These are phyloP conservation scores for Ceratobasidium sp. DNA, from an alignment of 1,284 basidiomycete species.

Conservation along the genomic window DNA sequence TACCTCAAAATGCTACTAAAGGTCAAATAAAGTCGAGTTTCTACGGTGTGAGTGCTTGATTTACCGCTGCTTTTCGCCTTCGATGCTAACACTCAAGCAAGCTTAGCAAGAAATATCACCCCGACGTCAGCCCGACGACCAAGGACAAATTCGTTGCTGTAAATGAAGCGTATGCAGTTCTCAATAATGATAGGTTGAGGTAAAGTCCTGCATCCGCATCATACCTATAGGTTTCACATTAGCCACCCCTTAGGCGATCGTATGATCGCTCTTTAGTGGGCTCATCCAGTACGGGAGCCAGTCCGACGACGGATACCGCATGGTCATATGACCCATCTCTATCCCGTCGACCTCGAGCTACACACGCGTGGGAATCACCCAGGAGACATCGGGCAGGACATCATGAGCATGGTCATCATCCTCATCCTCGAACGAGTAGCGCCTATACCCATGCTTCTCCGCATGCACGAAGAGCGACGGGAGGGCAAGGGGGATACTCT, in stretches of 20 bases:
- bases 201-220: not conserved
- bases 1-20: slow-evolving; percentile 58
- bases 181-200: slow-evolving; percentile 49
- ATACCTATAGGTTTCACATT: not conserved
- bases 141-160: slow-evolving; percentile 49
- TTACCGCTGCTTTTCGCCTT: not conserved
- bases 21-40: slow-evolving; percentile 62
- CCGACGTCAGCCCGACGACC: slow-evolving; percentile 53
- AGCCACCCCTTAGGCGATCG: slow-evolving; percentile 31
- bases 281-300: not conserved
- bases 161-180: slow-evolving; percentile 47
- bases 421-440: slow-evolving; percentile 17
- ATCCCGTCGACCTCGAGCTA: slow-evolving; percentile 47
- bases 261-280: slow-evolving; percentile 47
- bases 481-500: slow-evolving; percentile 28
- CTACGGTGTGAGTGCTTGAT: slow-evolving; percentile 59
- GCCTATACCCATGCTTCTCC: slow-evolving; percentile 41
- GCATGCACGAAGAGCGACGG: slow-evolving; percentile 38
- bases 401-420: slow-evolving; percentile 29
- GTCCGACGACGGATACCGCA: not conserved
- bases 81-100: slow-evolving; percentile 45
- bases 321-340: slow-evolving; percentile 41
- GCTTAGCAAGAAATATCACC: slow-evolving; percentile 62
- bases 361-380: slow-evolving; percentile 49
- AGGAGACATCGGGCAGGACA: slow-evolving; percentile 24